Percentiles rank a stretch among this genome's conserved stretches.
Evolutionary conservation across 148 eudicot species (phyloP).

Genomic region (Arbutus unedo): DNA sequence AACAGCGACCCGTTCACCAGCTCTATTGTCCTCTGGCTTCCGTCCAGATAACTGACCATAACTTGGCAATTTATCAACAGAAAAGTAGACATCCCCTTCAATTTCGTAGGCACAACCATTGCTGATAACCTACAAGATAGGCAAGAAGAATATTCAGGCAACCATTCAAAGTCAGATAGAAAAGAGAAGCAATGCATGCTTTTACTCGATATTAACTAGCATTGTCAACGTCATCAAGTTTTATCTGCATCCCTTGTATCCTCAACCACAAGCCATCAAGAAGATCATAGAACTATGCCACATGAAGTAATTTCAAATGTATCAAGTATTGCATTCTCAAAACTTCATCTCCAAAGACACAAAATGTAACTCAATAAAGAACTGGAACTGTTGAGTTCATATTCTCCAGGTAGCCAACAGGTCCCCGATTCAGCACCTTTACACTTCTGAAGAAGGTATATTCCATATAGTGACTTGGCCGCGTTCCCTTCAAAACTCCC

Average conservation of each 20-base stretch:
- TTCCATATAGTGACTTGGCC: neutral
- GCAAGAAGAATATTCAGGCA: neutral
- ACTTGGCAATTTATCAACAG: constrained; percentile 62
- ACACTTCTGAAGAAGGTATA: neutral
- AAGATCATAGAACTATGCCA: neutral
- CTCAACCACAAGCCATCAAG: neutral
- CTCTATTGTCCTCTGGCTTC: constrained; percentile 79
- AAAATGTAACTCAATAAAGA: neutral
- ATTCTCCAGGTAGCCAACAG: neutral
- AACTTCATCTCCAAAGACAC: neutral
- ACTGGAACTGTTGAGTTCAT: neutral
- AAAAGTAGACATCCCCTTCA: constrained; percentile 92
- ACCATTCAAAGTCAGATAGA: neutral
- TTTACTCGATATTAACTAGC: neutral
- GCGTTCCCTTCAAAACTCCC: neutral
- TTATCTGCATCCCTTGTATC: neutral
- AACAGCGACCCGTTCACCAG: constrained; percentile 90
- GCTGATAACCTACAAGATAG: constrained; percentile 56
- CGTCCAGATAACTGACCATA: constrained; percentile 78
- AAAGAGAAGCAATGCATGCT: neutral
- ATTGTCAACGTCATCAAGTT: neutral
- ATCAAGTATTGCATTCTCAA: neutral
- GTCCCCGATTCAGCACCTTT: neutral
- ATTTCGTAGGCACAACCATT: constrained; percentile 69
- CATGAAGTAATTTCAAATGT: constrained; percentile 2